Percentiles rank a stretch among this genome's conserved stretches.
phyloP scores from a whole-genome alignment of 164 flowering plant genomes.

The Chimonanthus salicifolius region DNA sequence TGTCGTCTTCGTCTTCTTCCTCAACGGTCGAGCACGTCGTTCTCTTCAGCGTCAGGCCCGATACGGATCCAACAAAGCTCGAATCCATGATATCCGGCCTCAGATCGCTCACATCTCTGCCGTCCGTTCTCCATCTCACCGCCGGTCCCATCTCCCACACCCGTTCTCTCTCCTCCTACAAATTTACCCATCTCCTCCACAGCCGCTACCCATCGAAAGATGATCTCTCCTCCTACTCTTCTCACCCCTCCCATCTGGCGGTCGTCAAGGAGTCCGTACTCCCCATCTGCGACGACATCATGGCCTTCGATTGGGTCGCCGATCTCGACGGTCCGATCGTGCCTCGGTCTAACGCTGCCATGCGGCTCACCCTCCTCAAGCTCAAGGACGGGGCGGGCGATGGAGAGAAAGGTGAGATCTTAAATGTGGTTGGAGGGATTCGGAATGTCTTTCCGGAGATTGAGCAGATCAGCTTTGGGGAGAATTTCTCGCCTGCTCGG shows the following conservation, averaged over 20 bases:
- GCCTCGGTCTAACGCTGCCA: conserved; percentile 34
- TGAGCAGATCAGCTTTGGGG: conserved; percentile 46
- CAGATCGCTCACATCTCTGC: conserved; percentile 39
- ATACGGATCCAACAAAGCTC: conserved; percentile 32
- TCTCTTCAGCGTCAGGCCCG: conserved; percentile 57
- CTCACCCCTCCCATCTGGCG: conserved; percentile 41
- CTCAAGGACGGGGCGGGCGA: conserved; percentile 40
- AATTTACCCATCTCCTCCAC: conserved; percentile 66
- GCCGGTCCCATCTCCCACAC: conserved; percentile 42
- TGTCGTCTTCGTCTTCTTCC: background rate
- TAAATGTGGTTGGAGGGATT: conserved; percentile 35
- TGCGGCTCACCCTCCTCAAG: conserved; percentile 46
- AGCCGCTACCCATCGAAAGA: conserved; percentile 50
- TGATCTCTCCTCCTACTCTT: conserved; percentile 38
- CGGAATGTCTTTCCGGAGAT: conserved; percentile 27
- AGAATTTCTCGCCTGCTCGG: conserved; percentile 65
- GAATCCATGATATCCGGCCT: conserved; percentile 43
- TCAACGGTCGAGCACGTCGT: conserved; percentile 54
- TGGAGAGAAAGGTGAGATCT: conserved; percentile 29
- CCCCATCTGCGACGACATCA: conserved; percentile 58
- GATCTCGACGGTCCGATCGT: conserved; percentile 13
- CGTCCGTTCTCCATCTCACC: conserved; percentile 43
- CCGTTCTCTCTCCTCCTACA: conserved; percentile 34
- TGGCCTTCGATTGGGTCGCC: conserved; percentile 74
- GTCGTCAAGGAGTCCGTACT: conserved; percentile 45